Base-by-base conservation (phyloP, 2,329 filamentous ascomycete species). In the Podosphaera xanthii region DNA sequence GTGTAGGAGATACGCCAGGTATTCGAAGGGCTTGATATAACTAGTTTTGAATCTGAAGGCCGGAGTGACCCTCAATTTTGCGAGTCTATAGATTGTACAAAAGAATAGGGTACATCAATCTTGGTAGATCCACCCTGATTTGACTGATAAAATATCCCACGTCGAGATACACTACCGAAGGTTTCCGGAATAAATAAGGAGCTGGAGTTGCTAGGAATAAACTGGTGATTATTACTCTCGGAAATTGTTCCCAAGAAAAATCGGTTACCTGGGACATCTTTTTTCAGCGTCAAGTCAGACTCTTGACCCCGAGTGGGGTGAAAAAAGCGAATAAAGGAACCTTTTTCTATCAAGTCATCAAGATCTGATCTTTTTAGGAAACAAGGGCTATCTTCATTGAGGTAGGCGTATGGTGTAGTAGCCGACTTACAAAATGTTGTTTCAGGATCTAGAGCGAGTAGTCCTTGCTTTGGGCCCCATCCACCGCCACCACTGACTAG, bases 401-500 rank as follows among this genome's bases (percentile, higher is more conserved):
- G 4, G 61, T 82, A 80, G 42, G 77, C 71, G 63, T 83, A 73
- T 58, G 75, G 72, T 30, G 78, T 75, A 40, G 80, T 72, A 46
- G 76, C 74, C 6, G 73, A 67, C 22, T 72, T 64, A n/a, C 71
- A 72, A 64, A 79, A 78, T 30, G 69, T 74, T 14, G 73, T 76
- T 63, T 87, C 77, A 2, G 87, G 86, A 66, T 92, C 87, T 3
- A 94, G 75, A 4, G 87, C 87, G 2, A 94, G 72, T 0, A 94
- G 72, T 0, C 87, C 87, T 65, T 84, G 81, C 69, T 91, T 92
- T 59, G 78, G 74, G 14, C 87, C 87, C 87, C 87, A 94, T 30
- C 87, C 87, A 49, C 87, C 87, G 53, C 87, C 87, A 3, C 87
- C 87, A 65, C 86, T 89, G 62, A 90, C 79, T 76, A 74, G 59